Evolutionary conservation across 495 filamentous ascomycete species (phyloP), one percentile per base, ranked within the genome.

Genomic region (Aspergillus hancockii): DNA sequence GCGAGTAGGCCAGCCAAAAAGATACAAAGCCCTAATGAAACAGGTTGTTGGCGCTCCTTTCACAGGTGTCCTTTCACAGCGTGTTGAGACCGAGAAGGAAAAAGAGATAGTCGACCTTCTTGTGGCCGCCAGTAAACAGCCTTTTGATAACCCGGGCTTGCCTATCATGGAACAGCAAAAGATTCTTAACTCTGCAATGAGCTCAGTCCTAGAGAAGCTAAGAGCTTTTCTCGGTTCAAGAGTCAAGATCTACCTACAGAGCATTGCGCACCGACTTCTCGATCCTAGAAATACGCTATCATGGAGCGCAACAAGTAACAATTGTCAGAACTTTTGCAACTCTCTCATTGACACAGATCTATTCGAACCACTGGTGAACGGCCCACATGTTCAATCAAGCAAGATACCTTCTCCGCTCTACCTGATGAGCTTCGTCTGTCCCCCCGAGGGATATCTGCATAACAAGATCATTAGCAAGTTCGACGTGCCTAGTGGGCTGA

Each of bases 11-110:
- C 50, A 36, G 50, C 67, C 66, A 10, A 75, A 69, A 49, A 62
- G 71, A 1, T 73, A 71, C 69, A 76, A 77, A 46, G 62, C 72
- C 18, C 45, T 72, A 18, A 71, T 78, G 71, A 79, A 78, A 57
- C 76, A 79, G 55, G 67, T 79, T 10, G 69, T 74, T 19, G 75
- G 75, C 1, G 65, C 52, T 3, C 63, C 70, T 3, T 79, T 78
- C 59, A 62, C 66, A 16, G 72, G 71, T 0, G 28, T 72, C 14
- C 54, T 70, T 18, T 41, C 54, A 22, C 12, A 49, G 10, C 5
- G 14, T 2, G 3, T 19, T 16, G 57, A 31, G 25, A 65, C 54
- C 5, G 16, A 3, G 18, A 41, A 41, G 28, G 68, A 71, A 46
- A 10, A 58, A n/a, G 55, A 59, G 13, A 73, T 77, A 28, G 58